phyloP scores from a whole-genome alignment of 768 basidiomycete genomes.

The Xerocomellus intermedius region DNA sequence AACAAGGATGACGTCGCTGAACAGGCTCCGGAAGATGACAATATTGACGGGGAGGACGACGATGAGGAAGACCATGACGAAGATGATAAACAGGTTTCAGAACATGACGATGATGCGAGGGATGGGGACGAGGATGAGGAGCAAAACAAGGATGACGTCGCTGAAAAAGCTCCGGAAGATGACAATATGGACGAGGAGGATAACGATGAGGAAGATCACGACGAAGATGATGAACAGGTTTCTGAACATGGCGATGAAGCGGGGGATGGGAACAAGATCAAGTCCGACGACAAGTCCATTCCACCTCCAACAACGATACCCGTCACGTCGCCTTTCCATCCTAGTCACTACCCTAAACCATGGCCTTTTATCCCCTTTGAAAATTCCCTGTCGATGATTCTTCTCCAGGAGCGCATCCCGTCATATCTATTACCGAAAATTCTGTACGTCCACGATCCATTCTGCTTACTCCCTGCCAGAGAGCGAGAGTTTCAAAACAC shows the following conservation, averaged over 20 bases:
- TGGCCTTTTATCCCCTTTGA: constrained; percentile 43
- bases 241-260: background rate
- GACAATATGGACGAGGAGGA: too few species aligned
- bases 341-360: constrained; percentile 37
- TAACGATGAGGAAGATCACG: too few species aligned
- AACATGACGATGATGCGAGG: background rate
- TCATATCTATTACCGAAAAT: constrained; percentile 38
- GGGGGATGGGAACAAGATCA: background rate
- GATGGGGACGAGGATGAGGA: background rate
- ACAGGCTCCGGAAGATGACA: too few species aligned
- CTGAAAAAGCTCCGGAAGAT: too few species aligned
- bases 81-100: background rate
- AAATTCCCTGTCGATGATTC: constrained; percentile 8
- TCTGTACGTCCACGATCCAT: constrained; percentile 46
- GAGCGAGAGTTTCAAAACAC: background rate
- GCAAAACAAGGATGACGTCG: background rate
- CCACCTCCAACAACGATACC: constrained; percentile 9
- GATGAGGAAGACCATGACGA: too few species aligned
- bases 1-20: background rate
- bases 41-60: too few species aligned
- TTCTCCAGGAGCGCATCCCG: constrained; percentile 36
- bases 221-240: background rate
- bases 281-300: background rate
- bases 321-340: constrained; percentile 30
- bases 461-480: constrained; percentile 29